phyloP scores from a whole-genome alignment of 2,329 filamentous ascomycete species.

The Seiridium cupressi region DNA sequence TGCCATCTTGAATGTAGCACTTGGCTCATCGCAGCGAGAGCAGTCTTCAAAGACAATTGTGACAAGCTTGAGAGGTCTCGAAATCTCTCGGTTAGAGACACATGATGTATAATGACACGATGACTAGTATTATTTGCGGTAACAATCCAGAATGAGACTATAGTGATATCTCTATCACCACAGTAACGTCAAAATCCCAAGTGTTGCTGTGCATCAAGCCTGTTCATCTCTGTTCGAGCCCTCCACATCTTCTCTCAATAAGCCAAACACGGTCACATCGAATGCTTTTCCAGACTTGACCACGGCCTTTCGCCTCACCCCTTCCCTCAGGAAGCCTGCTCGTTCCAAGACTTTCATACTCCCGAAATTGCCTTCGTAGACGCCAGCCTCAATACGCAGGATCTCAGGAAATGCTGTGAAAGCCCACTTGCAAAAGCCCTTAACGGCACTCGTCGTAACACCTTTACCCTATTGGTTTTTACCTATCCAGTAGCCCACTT shows the following conservation, averaged over 20 bases:
- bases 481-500: slow-evolving; percentile 50
- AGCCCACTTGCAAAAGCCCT: slow-evolving; percentile 39
- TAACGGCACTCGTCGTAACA: slow-evolving; percentile 37
- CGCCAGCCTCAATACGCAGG: slow-evolving; percentile 38
- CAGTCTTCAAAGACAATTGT: no score
- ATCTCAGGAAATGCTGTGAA: slow-evolving; percentile 40
- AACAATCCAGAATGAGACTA: no score
- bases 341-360: slow-evolving; percentile 42
- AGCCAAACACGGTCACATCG: slow-evolving; percentile 35
- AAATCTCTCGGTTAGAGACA: no score
- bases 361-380: slow-evolving; percentile 35
- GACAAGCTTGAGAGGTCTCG: no score
- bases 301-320: slow-evolving; percentile 35
- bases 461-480: slow-evolving; percentile 44
- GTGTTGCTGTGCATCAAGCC: background rate
- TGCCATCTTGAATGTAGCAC: no score
- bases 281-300: slow-evolving; percentile 39
- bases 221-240: background rate
- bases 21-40: no score
- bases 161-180: no score
- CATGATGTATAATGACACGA: no score
- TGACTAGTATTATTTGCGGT: no score
- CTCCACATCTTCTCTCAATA: slow-evolving; percentile 34
- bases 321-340: slow-evolving; percentile 42
- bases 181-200: no score